phyloP scores from a whole-genome alignment of 2,329 filamentous ascomycete species.

The Orbilia ellipsospora region DNA sequence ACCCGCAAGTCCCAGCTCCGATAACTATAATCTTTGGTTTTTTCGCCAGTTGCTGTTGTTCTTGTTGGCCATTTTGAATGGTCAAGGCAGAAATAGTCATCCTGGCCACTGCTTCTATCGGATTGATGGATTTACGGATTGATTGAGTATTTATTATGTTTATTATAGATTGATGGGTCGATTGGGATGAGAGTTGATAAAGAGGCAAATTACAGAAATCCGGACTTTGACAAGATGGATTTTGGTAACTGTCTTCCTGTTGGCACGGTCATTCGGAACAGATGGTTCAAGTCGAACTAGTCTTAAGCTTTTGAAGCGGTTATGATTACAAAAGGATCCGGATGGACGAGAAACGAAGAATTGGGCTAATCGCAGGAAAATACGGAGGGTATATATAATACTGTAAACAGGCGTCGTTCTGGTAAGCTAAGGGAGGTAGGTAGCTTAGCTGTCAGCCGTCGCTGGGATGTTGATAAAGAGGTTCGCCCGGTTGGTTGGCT shows the following conservation, averaged over 20 bases:
- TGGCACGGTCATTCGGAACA: constrained; percentile 46
- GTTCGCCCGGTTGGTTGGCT: too few relatives aligned
- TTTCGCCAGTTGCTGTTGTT: constrained; percentile 8
- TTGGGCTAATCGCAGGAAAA: not conserved
- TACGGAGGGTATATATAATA: not conserved
- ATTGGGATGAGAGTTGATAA: too few relatives aligned
- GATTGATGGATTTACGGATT: too few relatives aligned
- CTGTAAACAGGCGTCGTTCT: too few relatives aligned
- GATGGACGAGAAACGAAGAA: not conserved
- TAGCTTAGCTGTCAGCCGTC: not conserved
- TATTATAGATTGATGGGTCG: constrained; percentile 7
- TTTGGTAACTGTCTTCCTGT: constrained; percentile 52
- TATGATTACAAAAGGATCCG: not conserved
- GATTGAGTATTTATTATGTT: too few relatives aligned
- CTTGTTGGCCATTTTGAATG: constrained; percentile 5
- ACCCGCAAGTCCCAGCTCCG: constrained; percentile 75
- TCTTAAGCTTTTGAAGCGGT: too few relatives aligned
- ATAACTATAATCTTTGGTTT: constrained; percentile 73
- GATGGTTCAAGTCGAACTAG: not conserved
- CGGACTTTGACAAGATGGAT: constrained; percentile 52
- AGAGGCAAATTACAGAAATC: constrained; percentile 45
- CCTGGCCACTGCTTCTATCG: not conserved
- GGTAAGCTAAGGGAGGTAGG: too few relatives aligned
- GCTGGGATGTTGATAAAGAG: too few relatives aligned
- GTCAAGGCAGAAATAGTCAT: constrained; percentile 25